Conservation (phyloP, 768 basidiomycete species). For the Mycena haematopus region DNA sequence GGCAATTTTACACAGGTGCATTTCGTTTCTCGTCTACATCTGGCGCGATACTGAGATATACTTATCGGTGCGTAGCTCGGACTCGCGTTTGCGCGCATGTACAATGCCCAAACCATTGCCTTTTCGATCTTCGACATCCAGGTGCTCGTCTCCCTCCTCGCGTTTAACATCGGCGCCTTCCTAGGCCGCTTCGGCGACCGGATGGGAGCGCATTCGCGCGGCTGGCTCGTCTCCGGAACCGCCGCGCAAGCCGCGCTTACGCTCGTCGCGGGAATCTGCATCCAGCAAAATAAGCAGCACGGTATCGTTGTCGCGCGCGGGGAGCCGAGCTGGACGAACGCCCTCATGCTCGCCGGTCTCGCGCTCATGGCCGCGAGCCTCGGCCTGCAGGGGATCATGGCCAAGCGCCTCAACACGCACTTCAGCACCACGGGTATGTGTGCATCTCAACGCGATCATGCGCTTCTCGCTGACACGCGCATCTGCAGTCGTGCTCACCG, state of each 20-base stretch:
- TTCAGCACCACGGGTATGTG: conserved; percentile 78
- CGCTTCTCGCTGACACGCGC: not conserved
- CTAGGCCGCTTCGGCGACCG: conserved; percentile 83
- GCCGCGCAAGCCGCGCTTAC: conserved; percentile 78
- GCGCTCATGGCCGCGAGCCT: conserved; percentile 84
- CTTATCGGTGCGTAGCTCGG: conserved; percentile 58
- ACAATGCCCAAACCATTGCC: conserved; percentile 55
- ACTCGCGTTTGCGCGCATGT: conserved; percentile 79
- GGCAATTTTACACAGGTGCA: conserved; percentile 75
- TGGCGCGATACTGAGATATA: not conserved
- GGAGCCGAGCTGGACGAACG: conserved; percentile 73
- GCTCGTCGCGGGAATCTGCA: conserved; percentile 70
- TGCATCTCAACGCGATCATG: conserved; percentile 32
- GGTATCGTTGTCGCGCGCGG: conserved; percentile 60
- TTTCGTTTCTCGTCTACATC: conserved; percentile 11
- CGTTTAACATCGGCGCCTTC: conserved; percentile 79
- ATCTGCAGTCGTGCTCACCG: conserved; percentile 75
- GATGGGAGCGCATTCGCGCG: conserved; percentile 76
- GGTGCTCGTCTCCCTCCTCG: conserved; percentile 75
- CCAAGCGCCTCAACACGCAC: conserved; percentile 79
- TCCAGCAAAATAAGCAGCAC: conserved; percentile 71
- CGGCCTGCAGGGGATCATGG: conserved; percentile 87
- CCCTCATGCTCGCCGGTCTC: conserved; percentile 71
- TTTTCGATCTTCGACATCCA: conserved; percentile 86
- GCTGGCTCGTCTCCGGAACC: conserved; percentile 77